Percentiles rank a stretch among this genome's conserved stretches.
phyloP scores from a whole-genome alignment of 768 basidiomycete species.

The Tephrocybe sp. region DNA sequence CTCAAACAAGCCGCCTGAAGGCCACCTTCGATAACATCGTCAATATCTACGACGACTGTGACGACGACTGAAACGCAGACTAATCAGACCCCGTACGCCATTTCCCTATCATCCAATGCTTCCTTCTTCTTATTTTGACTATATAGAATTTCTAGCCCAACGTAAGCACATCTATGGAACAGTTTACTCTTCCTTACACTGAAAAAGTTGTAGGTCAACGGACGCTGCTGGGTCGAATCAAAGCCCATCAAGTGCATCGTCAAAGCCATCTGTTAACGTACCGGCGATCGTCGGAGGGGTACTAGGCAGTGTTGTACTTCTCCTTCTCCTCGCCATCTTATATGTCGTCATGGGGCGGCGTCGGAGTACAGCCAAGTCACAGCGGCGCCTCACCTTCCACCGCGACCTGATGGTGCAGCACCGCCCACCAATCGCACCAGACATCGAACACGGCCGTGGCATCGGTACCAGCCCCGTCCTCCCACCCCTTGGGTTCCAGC shows the following conservation, averaged over 20 bases:
- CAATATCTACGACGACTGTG: not conserved
- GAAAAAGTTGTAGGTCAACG: not conserved
- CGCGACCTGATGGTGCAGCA: conserved; percentile 17
- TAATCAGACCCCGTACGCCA: too few relatives aligned
- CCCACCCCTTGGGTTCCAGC: conserved; percentile 6
- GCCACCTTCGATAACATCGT: not conserved
- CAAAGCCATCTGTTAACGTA: not conserved
- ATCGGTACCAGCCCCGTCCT: not conserved
- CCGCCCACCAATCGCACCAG: conserved; percentile 1
- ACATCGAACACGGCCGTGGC: conserved; percentile 6
- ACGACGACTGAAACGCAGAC: not conserved
- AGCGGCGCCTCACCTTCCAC: conserved; percentile 12
- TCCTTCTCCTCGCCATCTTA: conserved; percentile 8
- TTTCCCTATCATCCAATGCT: too few relatives aligned
- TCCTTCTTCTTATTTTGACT: too few relatives aligned
- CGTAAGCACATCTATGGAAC: too few relatives aligned
- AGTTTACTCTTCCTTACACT: not conserved
- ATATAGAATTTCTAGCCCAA: too few relatives aligned
- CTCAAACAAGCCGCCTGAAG: not conserved
- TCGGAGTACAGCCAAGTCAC: not conserved
- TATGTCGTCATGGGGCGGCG: conserved; percentile 10
- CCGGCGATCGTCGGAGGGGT: conserved; percentile 14
- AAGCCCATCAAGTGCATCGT: not conserved
- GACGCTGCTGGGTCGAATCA: not conserved
- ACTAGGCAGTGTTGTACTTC: conserved; percentile 12